phyloP scores from a whole-genome alignment of 352 stramenopile genomes.

The Thalassiosira livingstoniorum region DNA sequence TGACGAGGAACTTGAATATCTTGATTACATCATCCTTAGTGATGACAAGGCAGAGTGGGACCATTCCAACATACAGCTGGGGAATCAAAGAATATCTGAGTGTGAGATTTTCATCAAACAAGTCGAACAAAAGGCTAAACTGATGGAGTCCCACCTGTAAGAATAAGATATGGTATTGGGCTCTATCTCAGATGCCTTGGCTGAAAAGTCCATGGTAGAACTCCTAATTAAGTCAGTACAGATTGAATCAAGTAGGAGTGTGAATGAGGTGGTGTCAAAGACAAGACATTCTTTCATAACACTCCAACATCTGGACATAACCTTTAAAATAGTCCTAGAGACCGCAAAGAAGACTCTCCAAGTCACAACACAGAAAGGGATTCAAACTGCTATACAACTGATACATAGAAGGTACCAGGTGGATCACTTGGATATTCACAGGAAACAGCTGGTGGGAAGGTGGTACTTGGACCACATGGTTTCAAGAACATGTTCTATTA shows the following conservation, averaged over 20 bases:
- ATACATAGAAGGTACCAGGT: neutral
- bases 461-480: constrained; percentile 4
- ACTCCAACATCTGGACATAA: neutral
- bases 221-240: neutral
- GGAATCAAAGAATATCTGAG: neutral
- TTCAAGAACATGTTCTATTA: constrained; percentile 22
- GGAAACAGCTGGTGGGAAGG: neutral
- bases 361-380: constrained; percentile 18
- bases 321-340: neutral
- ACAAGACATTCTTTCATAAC: neutral
- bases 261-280: neutral
- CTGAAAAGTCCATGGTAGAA: neutral
- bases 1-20: constrained; percentile 4
- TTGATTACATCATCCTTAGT: constrained; percentile 29
- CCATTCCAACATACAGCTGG: neutral
- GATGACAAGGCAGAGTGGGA: neutral
- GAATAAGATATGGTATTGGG: neutral
- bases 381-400: neutral
- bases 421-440: constrained; percentile 9
- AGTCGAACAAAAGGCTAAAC: neutral
- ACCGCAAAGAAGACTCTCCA: constrained; percentile 8
- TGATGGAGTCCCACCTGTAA: neutral
- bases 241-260: neutral
- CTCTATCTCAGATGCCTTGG: neutral
- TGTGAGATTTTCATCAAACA: neutral